Conservation (phyloP, 1,284 basidiomycete genomes). For the Moesziomyces antarcticus region DNA sequence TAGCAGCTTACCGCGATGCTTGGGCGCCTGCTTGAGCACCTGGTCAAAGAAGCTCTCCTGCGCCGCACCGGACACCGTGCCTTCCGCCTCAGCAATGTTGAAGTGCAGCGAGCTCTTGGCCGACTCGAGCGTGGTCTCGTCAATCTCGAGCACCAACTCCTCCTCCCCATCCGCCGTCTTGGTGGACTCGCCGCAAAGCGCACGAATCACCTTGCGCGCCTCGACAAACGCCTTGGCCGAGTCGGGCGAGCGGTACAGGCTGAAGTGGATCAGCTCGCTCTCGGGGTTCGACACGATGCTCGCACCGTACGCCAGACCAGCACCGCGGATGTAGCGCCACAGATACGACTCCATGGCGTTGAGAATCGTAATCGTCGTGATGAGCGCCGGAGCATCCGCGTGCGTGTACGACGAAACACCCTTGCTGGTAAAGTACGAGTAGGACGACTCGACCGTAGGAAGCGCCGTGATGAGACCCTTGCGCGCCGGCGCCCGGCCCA, state of each 20-base stretch:
- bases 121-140: constrained; percentile 85
- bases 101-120: constrained; percentile 93
- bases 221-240: constrained; percentile 84
- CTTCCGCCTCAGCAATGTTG: constrained; percentile 80
- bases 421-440: constrained; percentile 81
- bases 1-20: constrained; percentile 54
- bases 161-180: constrained; percentile 67
- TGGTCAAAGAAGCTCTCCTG: constrained; percentile 58
- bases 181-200: constrained; percentile 61
- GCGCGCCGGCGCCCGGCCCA: constrained; percentile 77
- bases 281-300: constrained; percentile 83
- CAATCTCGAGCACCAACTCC: constrained; percentile 71
- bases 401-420: constrained; percentile 72
- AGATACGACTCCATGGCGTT: constrained; percentile 95
- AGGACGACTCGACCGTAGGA: constrained; percentile 94
- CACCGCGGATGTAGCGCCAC: constrained; percentile 73
- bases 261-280: constrained; percentile 82
- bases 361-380: constrained; percentile 85
- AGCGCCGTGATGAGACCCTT: constrained; percentile 87
- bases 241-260: constrained; percentile 82
- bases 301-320: constrained; percentile 82
- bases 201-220: constrained; percentile 72
- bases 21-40: constrained; percentile 52
- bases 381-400: constrained; percentile 84
- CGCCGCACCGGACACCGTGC: constrained; percentile 86